Evolutionary conservation across 2,329 filamentous ascomycete genomes (phyloP), one percentile per base, ranked within the genome.

Genomic region (Hypoxylon sp.): DNA sequence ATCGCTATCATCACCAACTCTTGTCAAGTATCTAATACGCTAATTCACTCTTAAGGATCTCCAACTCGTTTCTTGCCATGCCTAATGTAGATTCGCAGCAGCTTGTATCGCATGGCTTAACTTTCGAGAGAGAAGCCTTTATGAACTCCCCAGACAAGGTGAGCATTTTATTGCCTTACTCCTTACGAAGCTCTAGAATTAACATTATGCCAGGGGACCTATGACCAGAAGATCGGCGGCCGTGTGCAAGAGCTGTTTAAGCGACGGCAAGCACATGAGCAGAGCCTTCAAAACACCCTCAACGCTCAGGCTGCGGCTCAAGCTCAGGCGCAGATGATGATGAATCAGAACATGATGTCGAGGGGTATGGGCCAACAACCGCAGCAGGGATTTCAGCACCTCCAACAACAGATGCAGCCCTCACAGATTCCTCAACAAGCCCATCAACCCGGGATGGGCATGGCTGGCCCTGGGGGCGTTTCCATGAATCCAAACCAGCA

Each of bases 391-490:
- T 89, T 90, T 64, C 87, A 87, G 68, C 84, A 86, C 53, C 81
- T 89, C 37, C 87, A 88, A 65, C 87, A 88, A 61, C 85, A 83
- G 61, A 88, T 89, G 85, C 88, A 89, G 72, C 79, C 83, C 3
- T 83, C 85, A 0, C 84, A 83, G 40, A 83, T 89, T 25, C 81
- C 84, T 8, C 86, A 83, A 56, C 86, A 86, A 67, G 73, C 71
- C 20, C 79, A 78, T 48, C 78, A 79, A 55, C 80, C 82, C 66
- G 78, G 75, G 25, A 82, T 85, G 76, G 80, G 78, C 17, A 82
- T 85, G 79, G 79, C 75, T 40, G 84, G 78, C 66, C 79, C 74
- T 66, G 83, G 70, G 71, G 81, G 72, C 2, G 64, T 76, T 46
- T 37, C 72, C 7, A 75, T 78, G 73, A 77, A 77, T 37, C 61